These are phyloP conservation scores for Populus hybrid DNA, from an alignment of 441 rosid species.

Conservation along the genomic window DNA sequence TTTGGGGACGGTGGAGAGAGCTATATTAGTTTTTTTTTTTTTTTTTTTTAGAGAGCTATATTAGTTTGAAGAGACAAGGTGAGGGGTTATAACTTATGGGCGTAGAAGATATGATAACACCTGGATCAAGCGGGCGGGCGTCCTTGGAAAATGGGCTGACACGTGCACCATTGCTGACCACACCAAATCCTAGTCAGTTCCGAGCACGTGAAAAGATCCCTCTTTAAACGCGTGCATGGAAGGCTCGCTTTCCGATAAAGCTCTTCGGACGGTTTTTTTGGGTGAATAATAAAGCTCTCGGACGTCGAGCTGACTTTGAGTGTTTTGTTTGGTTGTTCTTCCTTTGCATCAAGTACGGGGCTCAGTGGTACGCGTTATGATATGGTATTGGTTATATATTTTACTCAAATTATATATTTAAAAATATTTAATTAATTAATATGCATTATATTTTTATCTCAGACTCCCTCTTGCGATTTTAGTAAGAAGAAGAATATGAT, in stretches of 20 bases:
- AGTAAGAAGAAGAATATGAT: too few relatives aligned
- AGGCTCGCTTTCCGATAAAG: constrained; percentile 26
- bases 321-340: too few relatives aligned
- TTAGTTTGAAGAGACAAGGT: background rate
- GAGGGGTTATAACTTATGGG: background rate
- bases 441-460: too few relatives aligned
- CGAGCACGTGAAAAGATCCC: constrained; percentile 41
- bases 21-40: background rate
- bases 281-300: background rate
- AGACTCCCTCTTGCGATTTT: too few relatives aligned
- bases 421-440: too few relatives aligned
- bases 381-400: too few relatives aligned
- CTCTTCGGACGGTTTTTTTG: background rate
- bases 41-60: too few relatives aligned
- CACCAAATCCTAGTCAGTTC: constrained; percentile 14
- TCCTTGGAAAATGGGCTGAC: constrained; percentile 23
- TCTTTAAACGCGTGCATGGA: constrained; percentile 43
- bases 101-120: constrained; percentile 12
- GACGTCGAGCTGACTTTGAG: too few relatives aligned
- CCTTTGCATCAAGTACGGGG: too few relatives aligned
- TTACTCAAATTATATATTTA: too few relatives aligned
- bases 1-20: background rate
- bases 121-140: constrained; percentile 25
- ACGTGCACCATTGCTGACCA: constrained; percentile 30
- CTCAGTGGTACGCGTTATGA: too few relatives aligned